Percentiles rank a stretch among this genome's conserved stretches.
Conservation (phyloP, 192 early-diverging fungal species). For the Backusella morwellensis region DNA sequence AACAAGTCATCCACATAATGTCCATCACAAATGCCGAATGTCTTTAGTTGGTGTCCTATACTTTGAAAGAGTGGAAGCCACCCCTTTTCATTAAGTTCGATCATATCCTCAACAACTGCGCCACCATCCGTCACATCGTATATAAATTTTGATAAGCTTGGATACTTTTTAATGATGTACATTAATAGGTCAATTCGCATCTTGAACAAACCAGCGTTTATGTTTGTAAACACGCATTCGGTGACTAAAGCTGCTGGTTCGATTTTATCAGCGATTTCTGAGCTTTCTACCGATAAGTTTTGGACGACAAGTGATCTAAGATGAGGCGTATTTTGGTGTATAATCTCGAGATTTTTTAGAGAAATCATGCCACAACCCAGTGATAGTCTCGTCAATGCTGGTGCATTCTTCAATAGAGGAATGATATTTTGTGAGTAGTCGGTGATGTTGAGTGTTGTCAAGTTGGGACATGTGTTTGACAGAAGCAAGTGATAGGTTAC, state of each 20-base stretch:
- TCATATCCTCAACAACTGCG: not conserved
- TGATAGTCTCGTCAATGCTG: not conserved
- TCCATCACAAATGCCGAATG: not conserved
- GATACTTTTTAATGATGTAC: not conserved
- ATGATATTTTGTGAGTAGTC: not conserved
- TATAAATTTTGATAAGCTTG: not conserved
- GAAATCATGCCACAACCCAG: not conserved
- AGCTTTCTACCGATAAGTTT: not conserved
- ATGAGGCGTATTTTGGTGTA: not conserved
- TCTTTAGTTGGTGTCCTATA: not conserved
- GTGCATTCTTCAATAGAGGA: not conserved
- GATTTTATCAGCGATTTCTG: not conserved
- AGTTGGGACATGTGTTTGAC: not conserved
- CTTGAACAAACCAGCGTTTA: not conserved
- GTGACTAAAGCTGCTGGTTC: not conserved
- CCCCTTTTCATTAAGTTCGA: not conserved
- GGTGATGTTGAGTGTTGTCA: not conserved
- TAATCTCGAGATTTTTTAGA: not conserved
- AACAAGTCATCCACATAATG: not conserved
- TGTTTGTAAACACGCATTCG: not conserved
- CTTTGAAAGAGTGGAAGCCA: not conserved
- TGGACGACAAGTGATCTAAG: not conserved
- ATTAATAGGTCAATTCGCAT: not conserved
- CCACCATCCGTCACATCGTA: not conserved
- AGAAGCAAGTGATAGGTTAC: not conserved